Base-by-base conservation (phyloP, 495 filamentous ascomycete species). In the Hypoxylon intermedium region DNA sequence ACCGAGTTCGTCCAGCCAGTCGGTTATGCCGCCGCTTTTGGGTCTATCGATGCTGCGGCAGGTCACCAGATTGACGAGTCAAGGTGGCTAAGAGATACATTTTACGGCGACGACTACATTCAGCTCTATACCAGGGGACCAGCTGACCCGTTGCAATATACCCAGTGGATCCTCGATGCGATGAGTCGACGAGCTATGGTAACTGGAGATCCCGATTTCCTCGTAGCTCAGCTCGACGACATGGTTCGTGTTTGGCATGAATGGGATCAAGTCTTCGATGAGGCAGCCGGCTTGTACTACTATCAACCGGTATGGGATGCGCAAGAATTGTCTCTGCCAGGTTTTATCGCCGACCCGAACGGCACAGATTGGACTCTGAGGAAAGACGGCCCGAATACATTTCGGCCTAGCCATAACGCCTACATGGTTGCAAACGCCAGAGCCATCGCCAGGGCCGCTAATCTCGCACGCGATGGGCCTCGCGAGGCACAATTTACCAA, bases 361-460 rank as follows among this genome's bases (percentile, higher is more conserved):
- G 52, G 40, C 38, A 75, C 56, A 36, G 71, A 69, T 60, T 72
- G 58, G 47, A 51, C 49, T 15, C 33, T 63, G 26, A 67, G 56
- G 67, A 71, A 68, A 37, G 64, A 74, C 48, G 77, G 77, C 13
- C 77, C 76, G 5, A 60, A 76, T 48, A 77, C 77, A 9, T 79
- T 74, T 36, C 63, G 76, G 34, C 75, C 77, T 3, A 74, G 67
- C 42, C 69, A 73, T 47, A 80, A 80, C 50, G 72, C 77, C 12
- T 80, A 80, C 37, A 79, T 79, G 77, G 72, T 78, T 6, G 75
- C 75, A n/a, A 72, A 71, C 52, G 75, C 77, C 12, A 62, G 68
- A 28, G 75, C 74, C 15, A 78, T 80, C 18, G 62, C 74, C 6
- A 56, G 66, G 1, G 68, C 74, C 28, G 77, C 77, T 9, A 24